Evolutionary conservation across 306 rosid genomes (phyloP).

Genomic region (Glycine soja): DNA sequence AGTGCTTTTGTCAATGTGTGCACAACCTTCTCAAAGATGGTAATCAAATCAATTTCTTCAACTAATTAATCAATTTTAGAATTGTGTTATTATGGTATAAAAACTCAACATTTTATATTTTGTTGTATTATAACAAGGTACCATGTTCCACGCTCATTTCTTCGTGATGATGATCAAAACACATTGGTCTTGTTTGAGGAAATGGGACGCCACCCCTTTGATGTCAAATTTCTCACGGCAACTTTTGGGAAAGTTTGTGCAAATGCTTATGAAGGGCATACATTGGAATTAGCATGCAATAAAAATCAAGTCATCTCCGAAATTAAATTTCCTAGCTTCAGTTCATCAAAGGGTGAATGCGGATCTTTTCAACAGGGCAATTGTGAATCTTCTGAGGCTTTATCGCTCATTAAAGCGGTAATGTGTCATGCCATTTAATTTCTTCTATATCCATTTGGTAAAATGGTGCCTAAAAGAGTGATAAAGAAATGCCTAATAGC

Average conservation of each 20-base stretch:
- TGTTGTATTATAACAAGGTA: not conserved
- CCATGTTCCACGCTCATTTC: not conserved
- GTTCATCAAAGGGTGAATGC: not conserved
- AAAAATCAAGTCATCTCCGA: not conserved
- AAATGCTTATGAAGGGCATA: not conserved
- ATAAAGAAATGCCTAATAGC: too few species aligned
- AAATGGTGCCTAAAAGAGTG: too few species aligned
- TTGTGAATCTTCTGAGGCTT: not conserved
- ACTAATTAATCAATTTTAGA: too few species aligned
- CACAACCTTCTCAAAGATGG: too few species aligned
- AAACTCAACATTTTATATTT: too few species aligned
- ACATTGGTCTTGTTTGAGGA: constrained; percentile 2
- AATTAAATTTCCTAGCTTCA: not conserved
- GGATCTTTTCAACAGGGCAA: not conserved
- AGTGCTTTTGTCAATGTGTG: too few species aligned
- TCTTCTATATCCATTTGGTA: too few species aligned
- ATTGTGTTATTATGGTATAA: too few species aligned
- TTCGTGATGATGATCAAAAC: not conserved
- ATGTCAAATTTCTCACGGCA: not conserved
- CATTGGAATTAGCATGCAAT: not conserved
- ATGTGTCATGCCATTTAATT: too few species aligned
- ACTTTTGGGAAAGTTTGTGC: not conserved
- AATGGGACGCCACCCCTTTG: not conserved
- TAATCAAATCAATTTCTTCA: not conserved
- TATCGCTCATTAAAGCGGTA: not conserved